Conservation (phyloP, 805 yeast species). For the Schwanniomyces occidentalis region DNA sequence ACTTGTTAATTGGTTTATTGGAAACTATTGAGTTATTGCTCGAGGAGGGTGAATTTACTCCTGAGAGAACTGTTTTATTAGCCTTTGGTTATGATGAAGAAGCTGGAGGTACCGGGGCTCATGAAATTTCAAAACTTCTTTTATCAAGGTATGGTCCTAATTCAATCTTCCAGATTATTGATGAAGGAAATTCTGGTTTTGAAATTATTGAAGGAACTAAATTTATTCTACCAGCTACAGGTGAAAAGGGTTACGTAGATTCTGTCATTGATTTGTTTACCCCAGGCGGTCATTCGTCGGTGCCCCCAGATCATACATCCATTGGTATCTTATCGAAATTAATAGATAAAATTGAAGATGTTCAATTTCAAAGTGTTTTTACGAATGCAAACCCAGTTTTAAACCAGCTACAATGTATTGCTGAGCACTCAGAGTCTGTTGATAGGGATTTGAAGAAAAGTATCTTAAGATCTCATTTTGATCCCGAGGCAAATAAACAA, state of each 20-base stretch:
- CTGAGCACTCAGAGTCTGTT: constrained; percentile 41
- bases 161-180: constrained; percentile 45
- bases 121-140: constrained; percentile 34
- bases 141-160: constrained; percentile 39
- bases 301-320: constrained; percentile 50
- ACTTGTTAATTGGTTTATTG: constrained; percentile 42
- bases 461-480: constrained; percentile 39
- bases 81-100: constrained; percentile 56
- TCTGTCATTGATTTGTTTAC: constrained; percentile 40
- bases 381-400: constrained; percentile 46
- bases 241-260: constrained; percentile 50
- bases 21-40: constrained; percentile 37
- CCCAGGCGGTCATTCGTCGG: constrained; percentile 53
- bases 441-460: constrained; percentile 31
- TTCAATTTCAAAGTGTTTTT: constrained; percentile 36
- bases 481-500: constrained; percentile 34
- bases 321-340: constrained; percentile 49
- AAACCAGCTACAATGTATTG: constrained; percentile 45
- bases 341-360: constrained; percentile 37
- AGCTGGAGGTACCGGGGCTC: constrained; percentile 42
- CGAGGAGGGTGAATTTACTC: constrained; percentile 32
- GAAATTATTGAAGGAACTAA: constrained; percentile 31
- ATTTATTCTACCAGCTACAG: constrained; percentile 46
- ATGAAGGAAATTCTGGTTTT: constrained; percentile 37
- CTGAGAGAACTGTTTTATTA: constrained; percentile 45